Evolutionary conservation across 2,329 filamentous ascomycete species (phyloP), one percentile per base, ranked within the genome.

Genomic region (Allantophomopsis cytisporea): DNA sequence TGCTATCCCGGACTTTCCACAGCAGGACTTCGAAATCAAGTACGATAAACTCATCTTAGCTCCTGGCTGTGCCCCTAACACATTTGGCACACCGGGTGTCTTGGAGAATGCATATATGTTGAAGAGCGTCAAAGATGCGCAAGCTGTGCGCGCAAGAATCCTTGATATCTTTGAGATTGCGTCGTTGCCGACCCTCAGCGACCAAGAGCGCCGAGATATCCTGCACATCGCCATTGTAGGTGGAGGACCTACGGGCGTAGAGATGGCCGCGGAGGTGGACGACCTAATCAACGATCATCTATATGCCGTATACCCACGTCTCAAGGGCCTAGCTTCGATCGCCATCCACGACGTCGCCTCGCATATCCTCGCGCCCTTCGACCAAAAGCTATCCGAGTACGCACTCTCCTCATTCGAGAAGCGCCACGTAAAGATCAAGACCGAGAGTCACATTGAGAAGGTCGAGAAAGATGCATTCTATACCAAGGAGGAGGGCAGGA

Each of bases 31-130:
- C 42, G 49, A 58, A 1, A 48, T 66, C n/a, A 33, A 45, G 2
- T 66, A 64, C 42, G 63, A 67, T 41, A 55, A 55, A 39, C 46
- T 67, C 5, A 52, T 63, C 30, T 45, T 67, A 3, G 58, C 60
- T 2, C 63, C 63, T 2, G 63, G 63, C 5, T 64, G 61, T 45
- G 46, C 45, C 31, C 43, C 41, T 7, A 50, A 88, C 59, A 94
- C 85, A 0, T 94, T 94, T 56, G 72, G 75, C 33, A 87, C 85
- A 4, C 77, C 82, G 12, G 86, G 86, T 1, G 84, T 93, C 3
- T 71, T 71, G 41, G 79, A 93, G 53, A 73, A 93, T 54, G 84
- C 85, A 1, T 74, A 78, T 46, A 91, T 91, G 59, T 69, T 93
- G 46, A 82, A 86, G 42, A 84, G 91, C 51, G 75, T 93, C 2